Conservation (phyloP, 257 asterid species). For the Fraxinus excelsior region DNA sequence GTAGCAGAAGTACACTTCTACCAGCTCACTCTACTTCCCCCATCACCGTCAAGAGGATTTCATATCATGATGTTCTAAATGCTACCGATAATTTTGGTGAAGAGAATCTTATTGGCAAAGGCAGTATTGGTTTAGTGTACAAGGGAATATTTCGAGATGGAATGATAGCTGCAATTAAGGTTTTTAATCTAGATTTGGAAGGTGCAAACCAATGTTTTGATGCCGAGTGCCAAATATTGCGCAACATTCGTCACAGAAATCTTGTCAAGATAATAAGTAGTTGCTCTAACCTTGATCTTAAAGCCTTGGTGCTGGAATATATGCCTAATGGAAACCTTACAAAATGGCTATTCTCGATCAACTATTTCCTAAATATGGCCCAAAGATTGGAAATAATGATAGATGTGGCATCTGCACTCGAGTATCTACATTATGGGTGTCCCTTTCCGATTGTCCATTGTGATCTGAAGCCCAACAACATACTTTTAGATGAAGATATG, state of each 20-base stretch:
- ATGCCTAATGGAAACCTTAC: conserved; percentile 11
- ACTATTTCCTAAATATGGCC: background rate
- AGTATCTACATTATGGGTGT: too few species aligned
- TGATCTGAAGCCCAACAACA: too few species aligned
- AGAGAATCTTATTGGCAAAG: background rate
- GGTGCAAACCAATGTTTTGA: too few species aligned
- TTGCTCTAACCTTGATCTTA: conserved; percentile 1
- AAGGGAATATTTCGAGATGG: too few species aligned
- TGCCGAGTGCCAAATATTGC: too few species aligned
- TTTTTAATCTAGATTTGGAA: background rate
- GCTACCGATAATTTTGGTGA: background rate
- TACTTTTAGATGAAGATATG: too few species aligned
- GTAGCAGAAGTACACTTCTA: background rate
- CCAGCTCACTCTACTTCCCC: too few species aligned
- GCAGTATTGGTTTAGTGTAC: background rate
- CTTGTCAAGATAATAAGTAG: background rate
- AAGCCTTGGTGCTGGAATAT: background rate
- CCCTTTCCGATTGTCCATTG: too few species aligned
- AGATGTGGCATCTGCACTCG: too few species aligned
- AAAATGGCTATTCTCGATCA: background rate
- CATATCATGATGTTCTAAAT: background rate
- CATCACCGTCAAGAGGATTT: background rate
- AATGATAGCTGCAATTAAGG: background rate
- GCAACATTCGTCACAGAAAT: background rate
- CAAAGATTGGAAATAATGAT: background rate